Evolutionary conservation across 306 rosid genomes (phyloP).

Genomic region (Vigna angularis): DNA sequence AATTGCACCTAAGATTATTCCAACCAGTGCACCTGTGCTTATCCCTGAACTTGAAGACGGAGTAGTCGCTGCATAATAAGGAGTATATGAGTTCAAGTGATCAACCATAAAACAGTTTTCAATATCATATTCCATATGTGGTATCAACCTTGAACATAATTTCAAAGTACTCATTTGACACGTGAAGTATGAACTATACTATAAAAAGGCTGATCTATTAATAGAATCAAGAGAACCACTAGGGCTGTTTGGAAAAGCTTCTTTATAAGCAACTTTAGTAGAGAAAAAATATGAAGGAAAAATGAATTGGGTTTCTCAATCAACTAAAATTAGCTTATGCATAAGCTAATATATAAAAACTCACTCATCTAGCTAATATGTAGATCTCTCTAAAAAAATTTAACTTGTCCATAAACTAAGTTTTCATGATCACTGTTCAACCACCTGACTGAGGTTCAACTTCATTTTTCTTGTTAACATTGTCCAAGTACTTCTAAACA

Average conservation of each 20-base stretch:
- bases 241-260: too few species aligned
- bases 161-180: not conserved
- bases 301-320: too few species aligned
- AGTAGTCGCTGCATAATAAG: slow-evolving; percentile 50
- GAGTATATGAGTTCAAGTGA: slow-evolving; percentile 15
- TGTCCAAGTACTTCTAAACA: slow-evolving; percentile 17
- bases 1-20: slow-evolving; percentile 74
- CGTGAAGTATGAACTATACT: not conserved
- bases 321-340: too few species aligned
- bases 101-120: slow-evolving; percentile 11
- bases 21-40: slow-evolving; percentile 76
- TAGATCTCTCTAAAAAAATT: too few species aligned
- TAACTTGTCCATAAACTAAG: not conserved
- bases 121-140: not conserved
- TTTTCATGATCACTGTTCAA: slow-evolving; percentile 10
- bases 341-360: too few species aligned
- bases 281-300: too few species aligned
- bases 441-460: not conserved
- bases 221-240: slow-evolving; percentile 12
- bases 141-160: not conserved
- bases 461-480: not conserved
- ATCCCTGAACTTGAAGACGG: slow-evolving; percentile 54
- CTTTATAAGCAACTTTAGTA: too few species aligned
- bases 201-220: not conserved
- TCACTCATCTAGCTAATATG: too few species aligned